Evolutionary conservation across 2,329 filamentous ascomycete genomes (phyloP).

Genomic region (Plenodomus tracheiphilus): DNA sequence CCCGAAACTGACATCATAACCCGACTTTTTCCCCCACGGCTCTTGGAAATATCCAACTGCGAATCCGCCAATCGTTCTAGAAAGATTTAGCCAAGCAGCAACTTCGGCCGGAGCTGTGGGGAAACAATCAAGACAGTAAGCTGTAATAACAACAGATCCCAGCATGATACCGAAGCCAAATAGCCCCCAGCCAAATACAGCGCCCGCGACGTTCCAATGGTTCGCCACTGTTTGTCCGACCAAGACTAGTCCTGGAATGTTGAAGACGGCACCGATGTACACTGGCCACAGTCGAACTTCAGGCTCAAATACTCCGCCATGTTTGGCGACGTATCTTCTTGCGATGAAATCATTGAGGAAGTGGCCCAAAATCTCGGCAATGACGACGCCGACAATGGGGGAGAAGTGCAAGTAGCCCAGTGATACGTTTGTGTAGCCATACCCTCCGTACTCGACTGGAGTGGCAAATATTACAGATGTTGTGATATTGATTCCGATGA

Average conservation of each 20-base stretch:
- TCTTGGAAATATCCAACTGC: constrained; percentile 20
- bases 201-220: constrained; percentile 3
- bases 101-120: too few species aligned
- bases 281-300: constrained; percentile 15
- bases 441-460: constrained; percentile 2
- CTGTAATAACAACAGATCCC: too few species aligned
- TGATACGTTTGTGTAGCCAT: constrained; percentile 1
- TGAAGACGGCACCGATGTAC: constrained; percentile 28
- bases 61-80: too few species aligned
- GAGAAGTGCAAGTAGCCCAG: constrained; percentile 30
- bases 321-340: constrained; percentile 23
- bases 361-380: constrained; percentile 37
- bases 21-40: constrained; percentile 25
- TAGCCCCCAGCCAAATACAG: too few species aligned
- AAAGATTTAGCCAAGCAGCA: too few species aligned
- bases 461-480: constrained; percentile 4
- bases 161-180: too few species aligned
- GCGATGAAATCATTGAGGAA: constrained; percentile 36
- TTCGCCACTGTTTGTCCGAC: constrained; percentile 30
- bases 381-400: constrained; percentile 32
- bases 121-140: too few species aligned
- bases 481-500: constrained; percentile 13
- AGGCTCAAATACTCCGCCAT: constrained; percentile 19
- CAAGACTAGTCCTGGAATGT: constrained; percentile 30
- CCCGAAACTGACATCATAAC: constrained; percentile 29